phyloP scores from a whole-genome alignment of 176 grass and related monocot species.

The Lolium multiflorum region DNA sequence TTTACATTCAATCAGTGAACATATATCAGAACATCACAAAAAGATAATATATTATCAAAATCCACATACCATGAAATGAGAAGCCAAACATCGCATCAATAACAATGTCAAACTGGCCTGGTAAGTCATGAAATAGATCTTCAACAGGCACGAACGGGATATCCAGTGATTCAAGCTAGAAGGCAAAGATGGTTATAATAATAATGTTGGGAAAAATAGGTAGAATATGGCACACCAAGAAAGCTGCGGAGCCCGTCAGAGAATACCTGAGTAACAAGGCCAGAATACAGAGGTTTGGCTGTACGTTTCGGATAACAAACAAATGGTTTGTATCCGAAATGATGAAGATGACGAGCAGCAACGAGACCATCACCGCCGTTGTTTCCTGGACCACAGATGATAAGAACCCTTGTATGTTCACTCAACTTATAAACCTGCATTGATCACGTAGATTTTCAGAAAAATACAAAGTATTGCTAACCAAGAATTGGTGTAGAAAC shows the following conservation, averaged over 20 bases:
- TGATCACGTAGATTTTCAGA: slow-evolving; percentile 32
- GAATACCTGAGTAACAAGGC: slow-evolving; percentile 80
- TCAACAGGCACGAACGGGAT: slow-evolving; percentile 66
- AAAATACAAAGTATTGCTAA: no score
- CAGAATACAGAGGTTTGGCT: slow-evolving; percentile 73
- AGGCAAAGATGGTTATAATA: not conserved
- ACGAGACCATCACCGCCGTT: slow-evolving; percentile 98
- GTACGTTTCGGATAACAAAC: slow-evolving; percentile 92
- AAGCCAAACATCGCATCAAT: slow-evolving; percentile 97
- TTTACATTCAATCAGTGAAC: slow-evolving; percentile 32
- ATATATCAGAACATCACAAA: slow-evolving; percentile 27
- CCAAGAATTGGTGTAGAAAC: not conserved
- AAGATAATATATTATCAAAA: slow-evolving; percentile 38
- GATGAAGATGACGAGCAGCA: slow-evolving; percentile 89
- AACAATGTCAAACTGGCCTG: slow-evolving; percentile 69
- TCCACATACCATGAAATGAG: slow-evolving; percentile 82
- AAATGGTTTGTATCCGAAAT: slow-evolving; percentile 73
- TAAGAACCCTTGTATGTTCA: slow-evolving; percentile 72
- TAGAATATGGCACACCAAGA: slow-evolving; percentile 3
- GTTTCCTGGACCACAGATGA: slow-evolving; percentile 92
- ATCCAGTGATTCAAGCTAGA: slow-evolving; percentile 76
- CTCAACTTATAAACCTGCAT: slow-evolving; percentile 87
- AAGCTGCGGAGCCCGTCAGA: not conserved
- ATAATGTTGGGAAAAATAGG: slow-evolving; percentile 21
- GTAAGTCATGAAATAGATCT: slow-evolving; percentile 65